Conservation (phyloP, 2,329 filamentous ascomycete species). For the Xylariaceae sp. region DNA sequence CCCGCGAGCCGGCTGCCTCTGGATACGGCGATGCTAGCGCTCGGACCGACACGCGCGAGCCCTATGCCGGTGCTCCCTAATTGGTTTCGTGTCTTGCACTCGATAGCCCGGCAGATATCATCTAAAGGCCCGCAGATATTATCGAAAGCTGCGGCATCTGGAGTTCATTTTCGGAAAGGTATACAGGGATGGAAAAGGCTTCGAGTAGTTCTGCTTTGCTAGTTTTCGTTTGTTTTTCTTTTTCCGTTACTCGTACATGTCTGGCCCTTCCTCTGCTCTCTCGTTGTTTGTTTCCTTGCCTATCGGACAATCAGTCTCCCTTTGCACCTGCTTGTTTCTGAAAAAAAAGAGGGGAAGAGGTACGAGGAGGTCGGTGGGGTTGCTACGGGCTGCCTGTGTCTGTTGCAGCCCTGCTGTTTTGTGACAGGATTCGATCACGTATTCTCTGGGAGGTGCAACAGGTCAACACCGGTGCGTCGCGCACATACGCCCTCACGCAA, state of each 20-base stretch:
- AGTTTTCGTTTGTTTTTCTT: constrained; percentile 18
- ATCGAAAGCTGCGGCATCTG: constrained; percentile 28
- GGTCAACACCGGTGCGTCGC: constrained; percentile 12
- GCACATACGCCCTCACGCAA: constrained; percentile 12
- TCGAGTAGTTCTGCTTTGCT: constrained; percentile 26
- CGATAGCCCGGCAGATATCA: constrained; percentile 26
- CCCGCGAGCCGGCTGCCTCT: constrained; percentile 36
- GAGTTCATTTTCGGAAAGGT: constrained; percentile 32
- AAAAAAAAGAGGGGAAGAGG: constrained; percentile 13
- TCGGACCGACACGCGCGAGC: constrained; percentile 38
- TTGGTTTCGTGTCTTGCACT: constrained; percentile 11
- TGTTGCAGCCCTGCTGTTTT: constrained; percentile 18
- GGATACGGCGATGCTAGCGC: constrained; percentile 38
- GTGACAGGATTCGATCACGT: constrained; percentile 18
- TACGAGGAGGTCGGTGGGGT: constrained; percentile 19
- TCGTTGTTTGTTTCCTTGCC: constrained; percentile 8
- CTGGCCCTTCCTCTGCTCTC: constrained; percentile 8
- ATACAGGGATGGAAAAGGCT: constrained; percentile 32
- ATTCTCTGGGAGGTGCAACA: constrained; percentile 22
- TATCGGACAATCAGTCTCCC: too few relatives aligned
- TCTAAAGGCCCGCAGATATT: constrained; percentile 27
- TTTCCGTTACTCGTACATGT: constrained; percentile 15
- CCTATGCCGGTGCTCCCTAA: constrained; percentile 37
- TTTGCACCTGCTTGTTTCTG: too few relatives aligned
- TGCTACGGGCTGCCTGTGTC: constrained; percentile 19